phyloP scores from a whole-genome alignment of 306 rosid species.

The Neltuma alba region DNA sequence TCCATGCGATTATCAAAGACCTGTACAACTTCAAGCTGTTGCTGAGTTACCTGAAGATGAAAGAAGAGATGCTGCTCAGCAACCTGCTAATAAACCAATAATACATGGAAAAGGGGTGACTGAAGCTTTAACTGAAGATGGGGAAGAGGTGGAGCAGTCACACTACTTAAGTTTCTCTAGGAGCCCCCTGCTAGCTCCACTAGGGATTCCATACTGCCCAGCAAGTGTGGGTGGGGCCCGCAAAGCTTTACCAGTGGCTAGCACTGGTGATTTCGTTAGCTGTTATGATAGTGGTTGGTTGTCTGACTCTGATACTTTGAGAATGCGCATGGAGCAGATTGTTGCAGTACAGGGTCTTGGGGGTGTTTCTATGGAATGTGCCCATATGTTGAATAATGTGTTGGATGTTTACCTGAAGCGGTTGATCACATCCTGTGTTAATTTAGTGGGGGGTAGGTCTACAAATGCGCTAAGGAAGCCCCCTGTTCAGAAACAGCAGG shows the following conservation, averaged over 20 bases:
- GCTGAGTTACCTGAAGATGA: conserved; percentile 79
- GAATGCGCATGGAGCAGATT: conserved; percentile 94
- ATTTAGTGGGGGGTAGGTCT: conserved; percentile 78
- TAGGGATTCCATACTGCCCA: conserved; percentile 87
- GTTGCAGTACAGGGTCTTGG: conserved; percentile 87
- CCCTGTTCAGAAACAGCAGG: conserved; percentile 66
- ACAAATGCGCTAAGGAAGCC: conserved; percentile 51
- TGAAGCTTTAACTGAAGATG: conserved; percentile 58
- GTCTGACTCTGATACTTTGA: conserved; percentile 73
- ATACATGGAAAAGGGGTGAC: conserved; percentile 58
- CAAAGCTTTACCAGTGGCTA: conserved; percentile 63
- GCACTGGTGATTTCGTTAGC: conserved; percentile 60
- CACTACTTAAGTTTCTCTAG: conserved; percentile 53
- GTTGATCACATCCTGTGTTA: conserved; percentile 85
- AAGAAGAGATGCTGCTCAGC: conserved; percentile 52
- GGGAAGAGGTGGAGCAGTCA: conserved; percentile 71
- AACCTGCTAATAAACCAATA: conserved; percentile 64
- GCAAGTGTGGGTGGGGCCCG: conserved; percentile 94
- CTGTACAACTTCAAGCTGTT: conserved; percentile 72
- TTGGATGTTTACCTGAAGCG: conserved; percentile 88
- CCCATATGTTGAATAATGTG: conserved; percentile 66
- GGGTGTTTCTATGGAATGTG: conserved; percentile 83
- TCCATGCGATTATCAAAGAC: conserved; percentile 86
- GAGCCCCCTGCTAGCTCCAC: conserved; percentile 82
- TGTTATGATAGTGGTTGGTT: conserved; percentile 69